Percentiles rank a stretch among this genome's conserved stretches.
phyloP scores from a whole-genome alignment of 164 flowering plant species.

The Magnolia officinalis region DNA sequence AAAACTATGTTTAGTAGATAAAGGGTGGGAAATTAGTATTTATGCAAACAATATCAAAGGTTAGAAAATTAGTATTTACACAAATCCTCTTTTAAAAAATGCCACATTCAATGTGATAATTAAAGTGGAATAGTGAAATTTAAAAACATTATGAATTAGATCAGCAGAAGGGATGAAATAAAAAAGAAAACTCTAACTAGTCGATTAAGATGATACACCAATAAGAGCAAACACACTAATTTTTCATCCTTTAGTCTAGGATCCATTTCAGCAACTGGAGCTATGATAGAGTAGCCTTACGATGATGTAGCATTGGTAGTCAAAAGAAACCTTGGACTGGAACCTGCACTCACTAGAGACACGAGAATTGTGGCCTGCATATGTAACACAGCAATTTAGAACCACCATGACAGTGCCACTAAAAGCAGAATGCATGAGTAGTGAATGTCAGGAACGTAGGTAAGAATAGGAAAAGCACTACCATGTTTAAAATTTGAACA shows the following conservation, averaged over 20 bases:
- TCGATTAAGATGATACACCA: neutral
- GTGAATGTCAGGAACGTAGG: neutral
- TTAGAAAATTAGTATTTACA: too few relatives aligned
- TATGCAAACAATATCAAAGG: too few relatives aligned
- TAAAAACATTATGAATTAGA: neutral
- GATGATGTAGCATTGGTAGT: slow-evolving; percentile 21
- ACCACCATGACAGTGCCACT: neutral
- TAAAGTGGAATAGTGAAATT: neutral
- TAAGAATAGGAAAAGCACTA: neutral
- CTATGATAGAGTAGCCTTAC: slow-evolving; percentile 23
- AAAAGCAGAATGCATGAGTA: neutral
- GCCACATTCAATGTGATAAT: neutral
- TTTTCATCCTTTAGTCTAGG: neutral
- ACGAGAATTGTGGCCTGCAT: slow-evolving; percentile 29
- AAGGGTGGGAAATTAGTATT: too few relatives aligned
- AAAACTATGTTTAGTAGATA: too few relatives aligned
- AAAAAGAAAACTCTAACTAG: too few relatives aligned
- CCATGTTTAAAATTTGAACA: neutral
- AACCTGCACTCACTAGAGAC: slow-evolving; percentile 22
- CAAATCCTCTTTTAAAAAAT: neutral
- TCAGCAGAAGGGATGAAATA: neutral
- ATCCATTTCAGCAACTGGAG: neutral
- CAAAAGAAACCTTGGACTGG: slow-evolving; percentile 25
- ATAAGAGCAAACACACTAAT: neutral
- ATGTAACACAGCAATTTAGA: slow-evolving; percentile 1